Evolutionary conservation across 1,139 yeast species (phyloP).

Genomic region (Geotrichum aggregatum): DNA sequence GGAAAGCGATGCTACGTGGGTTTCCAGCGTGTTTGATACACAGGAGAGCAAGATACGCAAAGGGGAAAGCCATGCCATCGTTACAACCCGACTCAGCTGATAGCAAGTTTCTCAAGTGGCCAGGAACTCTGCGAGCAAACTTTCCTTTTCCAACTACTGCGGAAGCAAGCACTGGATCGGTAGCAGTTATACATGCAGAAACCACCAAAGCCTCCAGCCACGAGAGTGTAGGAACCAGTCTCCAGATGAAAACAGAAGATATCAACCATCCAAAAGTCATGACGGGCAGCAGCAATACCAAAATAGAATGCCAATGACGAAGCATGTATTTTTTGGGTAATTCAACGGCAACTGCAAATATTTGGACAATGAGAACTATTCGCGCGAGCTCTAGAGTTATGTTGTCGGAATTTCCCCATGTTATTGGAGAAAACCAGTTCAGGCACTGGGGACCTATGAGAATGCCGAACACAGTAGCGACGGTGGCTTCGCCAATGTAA

Average conservation of each 20-base stretch:
- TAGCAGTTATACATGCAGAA: conserved; percentile 93
- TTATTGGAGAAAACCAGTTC: conserved; percentile 78
- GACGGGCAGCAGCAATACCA: conserved; percentile 75
- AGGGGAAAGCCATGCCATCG: conserved; percentile 98
- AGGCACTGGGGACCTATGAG: conserved; percentile 92
- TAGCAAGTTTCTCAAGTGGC: conserved; percentile 82
- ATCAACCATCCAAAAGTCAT: conserved; percentile 94
- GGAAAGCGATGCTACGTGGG: conserved; percentile 65
- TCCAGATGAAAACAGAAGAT: conserved; percentile 82
- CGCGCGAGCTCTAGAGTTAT: conserved; percentile 87
- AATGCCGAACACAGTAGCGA: conserved; percentile 85
- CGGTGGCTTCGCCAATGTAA: conserved; percentile 93
- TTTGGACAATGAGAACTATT: conserved; percentile 84
- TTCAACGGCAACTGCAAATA: conserved; percentile 96
- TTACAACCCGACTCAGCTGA: conserved; percentile 96
- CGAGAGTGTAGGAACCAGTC: conserved; percentile 72
- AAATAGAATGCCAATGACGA: conserved; percentile 82
- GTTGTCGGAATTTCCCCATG: conserved; percentile 87
- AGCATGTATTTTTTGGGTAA: conserved; percentile 89
- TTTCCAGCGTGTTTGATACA: conserved; percentile 64
- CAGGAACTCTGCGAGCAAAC: conserved; percentile 95
- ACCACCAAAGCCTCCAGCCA: conserved; percentile 76
- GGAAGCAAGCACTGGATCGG: conserved; percentile 96
- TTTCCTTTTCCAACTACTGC: conserved; percentile 98
- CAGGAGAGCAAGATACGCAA: conserved; percentile 70